These are phyloP conservation scores for Calonectria hongkongensis DNA, from an alignment of 2,329 filamentous ascomycete genomes.

Conservation along the genomic window DNA sequence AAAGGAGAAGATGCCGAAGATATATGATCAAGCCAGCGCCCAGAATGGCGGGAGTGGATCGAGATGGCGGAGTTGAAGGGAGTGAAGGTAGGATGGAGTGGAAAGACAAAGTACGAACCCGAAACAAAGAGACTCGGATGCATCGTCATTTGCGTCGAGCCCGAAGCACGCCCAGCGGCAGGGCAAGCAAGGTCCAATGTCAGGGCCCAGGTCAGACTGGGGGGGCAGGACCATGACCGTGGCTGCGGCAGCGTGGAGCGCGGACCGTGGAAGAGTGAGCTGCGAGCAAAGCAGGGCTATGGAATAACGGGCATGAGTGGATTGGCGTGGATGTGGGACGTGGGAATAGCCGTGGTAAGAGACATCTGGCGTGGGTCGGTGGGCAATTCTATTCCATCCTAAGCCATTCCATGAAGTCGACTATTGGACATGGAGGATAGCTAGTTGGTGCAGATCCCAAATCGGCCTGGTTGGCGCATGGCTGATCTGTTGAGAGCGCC, in stretches of 20 bases:
- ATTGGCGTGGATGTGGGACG: slow-evolving; percentile 24
- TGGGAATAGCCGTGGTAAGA: slow-evolving; percentile 14
- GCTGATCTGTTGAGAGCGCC: slow-evolving; percentile 15
- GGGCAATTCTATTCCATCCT: slow-evolving; percentile 25
- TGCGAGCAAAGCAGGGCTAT: slow-evolving; percentile 2
- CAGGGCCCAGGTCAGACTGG: slow-evolving; percentile 18
- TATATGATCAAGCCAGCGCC: slow-evolving; percentile 25
- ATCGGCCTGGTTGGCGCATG: slow-evolving; percentile 13
- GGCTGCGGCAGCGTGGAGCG: slow-evolving; percentile 32
- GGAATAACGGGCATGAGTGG: slow-evolving; percentile 19
- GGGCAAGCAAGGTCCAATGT: slow-evolving; percentile 6
- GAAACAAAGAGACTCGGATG: slow-evolving; percentile 20
- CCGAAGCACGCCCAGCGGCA: slow-evolving; percentile 14
- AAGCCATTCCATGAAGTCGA: neutral
- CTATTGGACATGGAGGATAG: neutral
- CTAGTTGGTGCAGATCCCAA: slow-evolving; percentile 27
- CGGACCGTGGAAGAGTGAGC: slow-evolving; percentile 21
- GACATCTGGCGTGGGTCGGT: slow-evolving; percentile 9
- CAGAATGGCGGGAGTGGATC: slow-evolving; percentile 26
- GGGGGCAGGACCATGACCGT: slow-evolving; percentile 19
- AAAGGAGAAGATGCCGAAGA: slow-evolving; percentile 16
- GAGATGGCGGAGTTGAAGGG: slow-evolving; percentile 32
- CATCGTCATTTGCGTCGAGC: slow-evolving; percentile 25
- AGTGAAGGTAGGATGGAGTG: slow-evolving; percentile 11
- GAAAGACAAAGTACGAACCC: slow-evolving; percentile 24